Evolutionary conservation across 2,329 filamentous ascomycete species (phyloP), one percentile per base, ranked within the genome.

Genomic region (Bertia moriformis): DNA sequence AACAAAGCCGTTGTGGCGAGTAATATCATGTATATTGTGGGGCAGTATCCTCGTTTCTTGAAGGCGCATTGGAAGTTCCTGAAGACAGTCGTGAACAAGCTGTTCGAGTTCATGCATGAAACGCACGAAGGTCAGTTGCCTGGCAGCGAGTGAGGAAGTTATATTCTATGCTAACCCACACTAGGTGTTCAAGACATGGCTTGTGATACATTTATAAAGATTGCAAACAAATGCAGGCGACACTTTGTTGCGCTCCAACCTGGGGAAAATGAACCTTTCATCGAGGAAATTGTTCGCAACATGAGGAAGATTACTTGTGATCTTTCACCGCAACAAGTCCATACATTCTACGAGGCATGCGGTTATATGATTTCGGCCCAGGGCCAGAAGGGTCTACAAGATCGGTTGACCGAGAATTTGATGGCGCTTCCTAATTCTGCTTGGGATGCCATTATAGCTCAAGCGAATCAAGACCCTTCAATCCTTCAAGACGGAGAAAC

Each of bases 11-110:
- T 98, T 7, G 91, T 98, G 30, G 91, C 91, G 45, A 94, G 86
- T 63, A 98, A 98, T 64, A 98, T 98, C 54, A 98, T 98, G 91
- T 98, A 98, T 59, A 98, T 98, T 63, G 91, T 98, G 44, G 91
- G 91, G 42, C 91, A 98, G 56, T 98, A 98, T 55, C 91, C 91
- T 27, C 84, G 91, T 15, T 98, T 98, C 65, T 66, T 98, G 51
- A 98, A 98, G 66, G 91, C 91, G 1, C 91, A 98, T 60, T 98
- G 91, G 91, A 98, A 98, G 59, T 98, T 98, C 64, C 68, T 98
- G 41, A 98, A 98, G 76, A 98, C 91, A 2, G 91, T 98, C 14
- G 91, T 98, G 53, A 98, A 98, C 65, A 98, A 98, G 67, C 73
- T 98, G 4, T 98, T 98, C 53, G 91, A 98, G 64, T 98, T 98